Evolutionary conservation across 768 basidiomycete genomes (phyloP), one percentile per base, ranked within the genome.

Genomic region (Rhizopogon vesiculosus): DNA sequence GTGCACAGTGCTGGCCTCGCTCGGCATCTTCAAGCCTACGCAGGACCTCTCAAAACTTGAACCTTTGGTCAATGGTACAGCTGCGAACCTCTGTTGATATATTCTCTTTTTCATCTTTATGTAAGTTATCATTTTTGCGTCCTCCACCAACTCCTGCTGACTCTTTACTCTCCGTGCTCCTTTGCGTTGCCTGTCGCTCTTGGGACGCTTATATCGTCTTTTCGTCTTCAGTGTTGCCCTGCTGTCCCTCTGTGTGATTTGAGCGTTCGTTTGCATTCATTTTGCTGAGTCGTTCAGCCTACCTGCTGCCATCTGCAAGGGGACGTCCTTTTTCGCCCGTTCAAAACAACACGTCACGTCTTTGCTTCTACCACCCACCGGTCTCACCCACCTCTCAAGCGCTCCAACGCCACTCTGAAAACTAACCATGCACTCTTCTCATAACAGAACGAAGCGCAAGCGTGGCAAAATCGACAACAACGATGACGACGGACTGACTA

Each of bases 401-500:
- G 53, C 56, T 66, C 57, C 58, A 38, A 56, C 57, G 61, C 45
- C 51, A 43, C 45, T 22, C 38, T 46, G 51, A 51, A 59, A 55
- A 53, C 50, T 53, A 62, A 53, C 39, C 58, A 75, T 78, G 73
- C 74, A 73, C 58, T 55, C 68, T 55, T 62, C 69, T 55, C 73
- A 74, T 58, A 63, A 64, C 61, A 76, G 74, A 59, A 72, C 75
- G 63, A 78, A 81, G 64, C 75, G 81, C 62, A 78, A 79, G 66
- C 79, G 80, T 67, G 72, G 70, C 54, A 76, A 75, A 69, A 81
- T 78, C 65, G 77, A 72, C 59, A 71, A 69, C 58, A 78, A 79
- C 62, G 76, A 78, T 61, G 80, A 83, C 59, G 77, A 79, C 60
- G 77, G 79, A 42, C 59, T 59, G 28, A 46, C 49, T 45, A 61